phyloP scores from a whole-genome alignment of 495 filamentous ascomycete species.

The Bacidia gigantensis region DNA sequence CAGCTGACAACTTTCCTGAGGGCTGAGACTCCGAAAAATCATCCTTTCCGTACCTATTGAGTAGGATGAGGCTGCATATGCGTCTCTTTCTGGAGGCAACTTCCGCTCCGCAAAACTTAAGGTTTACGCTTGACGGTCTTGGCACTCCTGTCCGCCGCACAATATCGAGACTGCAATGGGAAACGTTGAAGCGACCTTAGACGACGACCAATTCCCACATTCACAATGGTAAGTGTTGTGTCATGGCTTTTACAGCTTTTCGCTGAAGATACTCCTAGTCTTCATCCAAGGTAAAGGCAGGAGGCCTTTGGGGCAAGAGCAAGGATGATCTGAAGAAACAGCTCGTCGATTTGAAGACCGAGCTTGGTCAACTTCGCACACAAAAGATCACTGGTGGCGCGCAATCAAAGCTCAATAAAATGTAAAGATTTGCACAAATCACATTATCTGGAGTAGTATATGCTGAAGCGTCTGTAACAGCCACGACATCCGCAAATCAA shows the following conservation, averaged over 20 bases:
- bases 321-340: constrained; percentile 95
- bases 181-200: too few species aligned
- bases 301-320: constrained; percentile 94
- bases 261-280: constrained; percentile 41
- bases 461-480: constrained; percentile 30
- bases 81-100: too few species aligned
- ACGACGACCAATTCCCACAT: too few species aligned
- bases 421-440: constrained; percentile 38
- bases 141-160: too few species aligned
- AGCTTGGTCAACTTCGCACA: constrained; percentile 83
- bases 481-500: constrained; percentile 98
- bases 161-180: too few species aligned
- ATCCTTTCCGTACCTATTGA: too few species aligned
- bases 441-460: not conserved
- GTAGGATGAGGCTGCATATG: too few species aligned
- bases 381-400: constrained; percentile 94
- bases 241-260: not conserved
- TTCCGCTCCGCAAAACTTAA: too few species aligned
- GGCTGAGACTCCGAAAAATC: too few species aligned
- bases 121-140: too few species aligned
- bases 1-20: too few species aligned
- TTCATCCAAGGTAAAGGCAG: constrained; percentile 83
- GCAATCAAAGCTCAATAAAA: constrained; percentile 88
- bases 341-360: constrained; percentile 82
- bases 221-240: not conserved